A percentile compares a stretch with the other conserved stretches of the same genome.
These are phyloP conservation scores for Camelina neglecta DNA, from an alignment of 345 rosid species.

Conservation along the genomic window DNA sequence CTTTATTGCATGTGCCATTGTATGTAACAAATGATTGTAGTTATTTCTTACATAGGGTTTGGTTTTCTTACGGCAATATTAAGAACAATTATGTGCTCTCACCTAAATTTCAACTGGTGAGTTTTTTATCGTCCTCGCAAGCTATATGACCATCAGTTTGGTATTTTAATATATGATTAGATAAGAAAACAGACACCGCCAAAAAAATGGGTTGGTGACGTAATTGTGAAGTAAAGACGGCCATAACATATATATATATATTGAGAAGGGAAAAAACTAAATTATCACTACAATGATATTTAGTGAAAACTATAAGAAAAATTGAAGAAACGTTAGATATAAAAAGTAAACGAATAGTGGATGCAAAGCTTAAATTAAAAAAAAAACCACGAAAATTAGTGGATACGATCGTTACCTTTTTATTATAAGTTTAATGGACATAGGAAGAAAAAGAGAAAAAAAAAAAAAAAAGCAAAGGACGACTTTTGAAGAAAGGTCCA, in stretches of 20 bases:
- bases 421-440: not conserved
- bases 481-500: constrained; percentile 37
- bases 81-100: constrained; percentile 9
- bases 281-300: not conserved
- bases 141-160: constrained; percentile 6
- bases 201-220: constrained; percentile 21
- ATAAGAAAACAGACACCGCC: constrained; percentile 33
- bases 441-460: not conserved
- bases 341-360: constrained; percentile 3
- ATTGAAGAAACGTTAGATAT: not conserved
- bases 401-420: not conserved
- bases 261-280: not conserved
- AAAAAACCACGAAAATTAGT: constrained; percentile 7
- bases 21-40: constrained; percentile 14
- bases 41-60: constrained; percentile 19
- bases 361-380: not conserved
- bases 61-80: not conserved
- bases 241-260: not conserved
- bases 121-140: not conserved
- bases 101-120: constrained; percentile 34
- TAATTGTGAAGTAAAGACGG: constrained; percentile 27
- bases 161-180: constrained; percentile 16
- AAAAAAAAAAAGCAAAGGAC: not conserved
- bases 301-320: constrained; percentile 3
- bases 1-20: constrained; percentile 41